These are phyloP conservation scores for Aphanomyces invadans DNA, from an alignment of 352 stramenopile genomes.

Conservation along the genomic window DNA sequence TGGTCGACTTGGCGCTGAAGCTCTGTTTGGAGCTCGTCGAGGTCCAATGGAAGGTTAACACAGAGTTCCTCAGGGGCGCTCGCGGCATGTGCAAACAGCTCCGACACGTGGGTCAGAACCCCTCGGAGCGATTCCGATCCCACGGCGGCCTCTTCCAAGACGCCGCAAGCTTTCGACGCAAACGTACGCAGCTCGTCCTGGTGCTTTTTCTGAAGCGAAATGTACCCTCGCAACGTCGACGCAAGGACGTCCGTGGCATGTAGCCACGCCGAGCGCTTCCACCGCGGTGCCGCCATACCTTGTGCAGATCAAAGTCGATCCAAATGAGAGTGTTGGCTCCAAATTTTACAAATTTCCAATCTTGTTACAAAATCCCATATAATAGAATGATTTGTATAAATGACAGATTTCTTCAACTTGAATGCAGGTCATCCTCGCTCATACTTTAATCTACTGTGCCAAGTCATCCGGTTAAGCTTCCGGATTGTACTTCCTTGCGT, in stretches of 20 bases:
- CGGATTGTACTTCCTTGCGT: not conserved
- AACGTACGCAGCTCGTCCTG: slow-evolving; percentile 19
- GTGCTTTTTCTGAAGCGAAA: slow-evolving; percentile 21
- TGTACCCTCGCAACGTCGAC: slow-evolving; percentile 11
- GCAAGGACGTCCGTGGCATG: slow-evolving; percentile 17
- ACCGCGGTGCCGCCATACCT: not conserved
- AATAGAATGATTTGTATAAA: slow-evolving; percentile 7
- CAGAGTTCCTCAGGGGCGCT: slow-evolving; percentile 22
- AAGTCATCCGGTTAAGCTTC: not conserved
- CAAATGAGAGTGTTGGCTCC: too few species aligned
- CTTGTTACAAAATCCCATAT: not conserved
- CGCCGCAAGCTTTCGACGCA: not conserved
- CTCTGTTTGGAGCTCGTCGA: slow-evolving; percentile 19
- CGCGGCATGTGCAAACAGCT: slow-evolving; percentile 13
- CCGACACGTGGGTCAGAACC: slow-evolving; percentile 12
- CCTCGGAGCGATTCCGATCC: not conserved
- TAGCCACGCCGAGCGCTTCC: slow-evolving; percentile 2
- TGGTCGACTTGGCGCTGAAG: not conserved
- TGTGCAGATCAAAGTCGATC: too few species aligned
- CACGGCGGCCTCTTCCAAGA: not conserved
- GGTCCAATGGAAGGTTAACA: slow-evolving; percentile 17
- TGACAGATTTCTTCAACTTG: not conserved
- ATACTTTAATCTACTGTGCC: not conserved
- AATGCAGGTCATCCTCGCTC: not conserved
- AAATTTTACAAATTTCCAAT: slow-evolving; percentile 8